These are phyloP conservation scores for Neurospora intermedia DNA, from an alignment of 495 filamentous ascomycete genomes.

Conservation along the genomic window DNA sequence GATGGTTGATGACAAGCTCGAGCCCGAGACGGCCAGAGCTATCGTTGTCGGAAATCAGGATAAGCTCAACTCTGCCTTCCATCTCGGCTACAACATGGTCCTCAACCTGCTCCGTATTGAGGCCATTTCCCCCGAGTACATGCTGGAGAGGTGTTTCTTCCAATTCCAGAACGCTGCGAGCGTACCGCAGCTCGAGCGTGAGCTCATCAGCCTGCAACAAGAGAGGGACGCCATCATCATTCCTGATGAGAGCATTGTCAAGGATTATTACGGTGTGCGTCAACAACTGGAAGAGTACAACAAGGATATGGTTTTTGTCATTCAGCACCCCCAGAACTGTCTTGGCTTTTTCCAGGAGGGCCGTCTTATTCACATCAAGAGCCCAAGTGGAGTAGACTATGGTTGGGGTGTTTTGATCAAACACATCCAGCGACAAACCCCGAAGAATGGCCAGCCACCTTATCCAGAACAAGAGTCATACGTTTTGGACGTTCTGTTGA, in stretches of 20 bases:
- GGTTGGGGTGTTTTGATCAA: conserved; percentile 87
- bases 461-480: conserved; percentile 60
- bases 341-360: conserved; percentile 71
- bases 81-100: conserved; percentile 99
- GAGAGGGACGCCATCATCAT: conserved; percentile 64
- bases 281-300: conserved; percentile 71
- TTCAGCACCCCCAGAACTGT: conserved; percentile 79
- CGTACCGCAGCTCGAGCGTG: conserved; percentile 69
- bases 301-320: conserved; percentile 77
- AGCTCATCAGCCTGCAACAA: conserved; percentile 62
- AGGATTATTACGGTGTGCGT: conserved; percentile 82
- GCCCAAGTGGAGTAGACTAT: conserved; percentile 60
- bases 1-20: conserved; percentile 97
- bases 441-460: conserved; percentile 50
- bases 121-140: conserved; percentile 90
- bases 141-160: conserved; percentile 93
- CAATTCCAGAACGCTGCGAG: conserved; percentile 93
- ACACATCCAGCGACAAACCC: conserved; percentile 47
- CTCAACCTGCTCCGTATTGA: conserved; percentile 92
- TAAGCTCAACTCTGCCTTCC: conserved; percentile 92
- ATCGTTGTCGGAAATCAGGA: conserved; percentile 96
- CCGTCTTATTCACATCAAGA: conserved; percentile 71
- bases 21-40: conserved; percentile 81
- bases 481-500: conserved; percentile 71
- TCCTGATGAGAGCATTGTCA: conserved; percentile 71